These are phyloP conservation scores for Pythium volutum DNA, from an alignment of 352 stramenopile species.

Conservation along the genomic window DNA sequence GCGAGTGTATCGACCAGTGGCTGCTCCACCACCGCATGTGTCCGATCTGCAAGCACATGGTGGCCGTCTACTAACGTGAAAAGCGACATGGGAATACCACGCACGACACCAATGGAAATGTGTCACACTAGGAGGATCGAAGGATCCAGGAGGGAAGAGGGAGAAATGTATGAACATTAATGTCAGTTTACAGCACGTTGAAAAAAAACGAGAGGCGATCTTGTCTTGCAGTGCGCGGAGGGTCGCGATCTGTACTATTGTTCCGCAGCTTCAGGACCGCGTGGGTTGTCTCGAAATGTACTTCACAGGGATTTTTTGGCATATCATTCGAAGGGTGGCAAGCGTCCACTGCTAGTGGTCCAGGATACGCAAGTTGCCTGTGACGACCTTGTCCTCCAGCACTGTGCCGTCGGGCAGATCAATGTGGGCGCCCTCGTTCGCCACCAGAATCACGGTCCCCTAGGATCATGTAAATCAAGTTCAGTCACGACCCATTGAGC, in stretches of 20 bases:
- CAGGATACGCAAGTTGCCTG: constrained; percentile 91
- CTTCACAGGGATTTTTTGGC: too few relatives aligned
- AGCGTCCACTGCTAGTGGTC: constrained; percentile 62
- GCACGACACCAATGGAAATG: too few relatives aligned
- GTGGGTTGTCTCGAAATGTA: too few relatives aligned
- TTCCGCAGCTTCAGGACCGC: too few relatives aligned
- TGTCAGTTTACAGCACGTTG: constrained; percentile 9
- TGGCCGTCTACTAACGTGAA: constrained; percentile 57
- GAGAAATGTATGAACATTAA: constrained; percentile 14
- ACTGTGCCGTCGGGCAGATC: constrained; percentile 92
- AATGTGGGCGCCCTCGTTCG: constrained; percentile 92
- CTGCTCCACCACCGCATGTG: constrained; percentile 83
- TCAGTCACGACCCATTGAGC: background rate
- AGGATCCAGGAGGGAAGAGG: too few relatives aligned
- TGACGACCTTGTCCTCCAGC: constrained; percentile 94
- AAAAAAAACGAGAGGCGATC: background rate
- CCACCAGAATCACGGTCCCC: constrained; percentile 94
- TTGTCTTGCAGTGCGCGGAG: background rate
- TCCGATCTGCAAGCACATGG: constrained; percentile 85
- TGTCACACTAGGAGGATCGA: too few relatives aligned
- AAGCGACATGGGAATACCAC: too few relatives aligned
- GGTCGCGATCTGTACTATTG: background rate
- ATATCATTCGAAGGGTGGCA: too few relatives aligned
- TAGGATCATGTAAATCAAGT: constrained; percentile 22
- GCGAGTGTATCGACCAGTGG: constrained; percentile 90